Base-by-base conservation (phyloP, 1,284 basidiomycete species). In the Cutaneotrichosporon dermatis region DNA sequence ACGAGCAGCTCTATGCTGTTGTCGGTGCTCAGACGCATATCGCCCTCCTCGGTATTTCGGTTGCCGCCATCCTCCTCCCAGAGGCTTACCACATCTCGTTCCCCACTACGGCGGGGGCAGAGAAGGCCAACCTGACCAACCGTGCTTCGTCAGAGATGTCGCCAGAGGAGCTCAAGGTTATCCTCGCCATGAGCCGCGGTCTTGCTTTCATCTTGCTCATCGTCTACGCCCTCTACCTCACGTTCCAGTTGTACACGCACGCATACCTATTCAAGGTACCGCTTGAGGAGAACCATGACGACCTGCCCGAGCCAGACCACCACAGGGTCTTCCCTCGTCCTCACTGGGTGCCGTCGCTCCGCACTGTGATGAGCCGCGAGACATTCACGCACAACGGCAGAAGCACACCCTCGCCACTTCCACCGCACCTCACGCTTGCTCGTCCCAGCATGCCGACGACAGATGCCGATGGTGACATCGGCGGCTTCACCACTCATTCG, bases 1-100 rank as follows among this genome's bases (percentile, higher is more conserved):
- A 83, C 66, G 83, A 86, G 65, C 85, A 86, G 69, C 80, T 84
- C 44, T 86, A 86, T 69, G 82, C 82, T 51, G 80, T 83, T 34
- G 82, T 74, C 83, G 89, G 86, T 60, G 85, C 89, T 1, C 91
- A 93, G 75, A 78, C 91, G 62, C 90, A 92, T 72, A 86, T 88
- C 8, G 87, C 88, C 11, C 79, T 93, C 37, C 76, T 94, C 61
- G 88, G 86, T 16, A 81, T 92, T 60, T 86, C 87, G 56, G 88
- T 77, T 51, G 68, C 69, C 40, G 89, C 88, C 11, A 85, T 92
- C 51, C 81, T 92, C 12, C 80, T 94, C 2, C 92, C 92, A 4
- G 82, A 83, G 15, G 85, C 84, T 2, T 87, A 85, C 69, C 84
- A 85, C 72, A 74, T 81, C 69, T 71, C 74, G 3, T 77, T 73